phyloP scores from a whole-genome alignment of 1,284 basidiomycete species.

The Crocinoboletus sp. region DNA sequence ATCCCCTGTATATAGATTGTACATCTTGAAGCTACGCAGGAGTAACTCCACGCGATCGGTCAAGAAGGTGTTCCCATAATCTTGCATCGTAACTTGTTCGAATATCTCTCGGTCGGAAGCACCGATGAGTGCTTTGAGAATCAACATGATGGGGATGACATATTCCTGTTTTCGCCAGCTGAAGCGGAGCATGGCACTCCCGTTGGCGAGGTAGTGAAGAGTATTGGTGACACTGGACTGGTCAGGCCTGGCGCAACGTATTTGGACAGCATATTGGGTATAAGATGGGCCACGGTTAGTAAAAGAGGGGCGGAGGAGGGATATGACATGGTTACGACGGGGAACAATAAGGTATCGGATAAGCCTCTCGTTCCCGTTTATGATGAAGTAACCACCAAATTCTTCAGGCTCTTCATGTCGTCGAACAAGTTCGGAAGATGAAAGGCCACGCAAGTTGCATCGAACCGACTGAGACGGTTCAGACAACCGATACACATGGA shows the following conservation, averaged over 20 bases:
- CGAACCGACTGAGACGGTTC: conserved; percentile 69
- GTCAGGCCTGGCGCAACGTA: conserved; percentile 91
- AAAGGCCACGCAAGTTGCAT: conserved; percentile 86
- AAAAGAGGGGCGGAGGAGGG: conserved; percentile 84
- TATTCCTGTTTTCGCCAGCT: conserved; percentile 99
- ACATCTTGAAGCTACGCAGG: conserved; percentile 95
- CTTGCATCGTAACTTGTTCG: conserved; percentile 95
- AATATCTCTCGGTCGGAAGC: conserved; percentile 98
- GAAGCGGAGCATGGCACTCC: conserved; percentile 93
- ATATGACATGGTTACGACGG: conserved; percentile 86
- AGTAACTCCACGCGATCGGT: conserved; percentile 98
- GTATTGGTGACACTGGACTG: conserved; percentile 94
- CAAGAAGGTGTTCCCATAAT: conserved; percentile 96
- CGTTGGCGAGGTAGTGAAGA: conserved; percentile 96
- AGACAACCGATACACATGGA: not conserved
- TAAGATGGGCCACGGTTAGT: conserved; percentile 93
- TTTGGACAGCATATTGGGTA: conserved; percentile 92
- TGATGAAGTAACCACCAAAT: conserved; percentile 98
- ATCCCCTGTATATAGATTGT: conserved; percentile 83
- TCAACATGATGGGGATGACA: conserved; percentile 96
- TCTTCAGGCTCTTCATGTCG: conserved; percentile 97
- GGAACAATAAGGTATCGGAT: conserved; percentile 96
- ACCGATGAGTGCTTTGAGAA: conserved; percentile 93
- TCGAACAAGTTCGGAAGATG: conserved; percentile 83
- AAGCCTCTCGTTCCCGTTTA: conserved; percentile 99